Conservation (phyloP, 140 eudicot genomes). For the Bidens hawaiensis region DNA sequence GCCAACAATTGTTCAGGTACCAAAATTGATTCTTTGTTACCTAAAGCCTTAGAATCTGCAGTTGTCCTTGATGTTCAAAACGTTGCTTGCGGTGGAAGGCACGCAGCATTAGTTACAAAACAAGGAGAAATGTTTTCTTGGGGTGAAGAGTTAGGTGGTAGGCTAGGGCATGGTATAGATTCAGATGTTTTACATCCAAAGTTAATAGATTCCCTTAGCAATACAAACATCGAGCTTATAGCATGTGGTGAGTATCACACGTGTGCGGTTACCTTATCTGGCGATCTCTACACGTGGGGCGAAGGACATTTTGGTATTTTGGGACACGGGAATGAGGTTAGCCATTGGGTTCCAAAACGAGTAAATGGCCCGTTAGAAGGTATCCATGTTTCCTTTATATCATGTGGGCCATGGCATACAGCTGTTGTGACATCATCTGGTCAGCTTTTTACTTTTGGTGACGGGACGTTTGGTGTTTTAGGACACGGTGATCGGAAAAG, state of each 20-base stretch:
- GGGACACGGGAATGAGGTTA: slow-evolving; percentile 74
- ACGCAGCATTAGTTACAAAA: slow-evolving; percentile 81
- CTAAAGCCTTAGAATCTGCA: slow-evolving; percentile 84
- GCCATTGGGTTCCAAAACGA: slow-evolving; percentile 87
- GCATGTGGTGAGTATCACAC: slow-evolving; percentile 94
- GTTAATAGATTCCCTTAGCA: slow-evolving; percentile 57
- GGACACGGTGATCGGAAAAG: slow-evolving; percentile 75
- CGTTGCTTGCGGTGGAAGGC: slow-evolving; percentile 76
- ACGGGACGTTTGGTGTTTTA: slow-evolving; percentile 86
- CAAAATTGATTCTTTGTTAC: slow-evolving; percentile 57
- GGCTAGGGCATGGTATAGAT: slow-evolving; percentile 91
- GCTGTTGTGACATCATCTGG: slow-evolving; percentile 75
- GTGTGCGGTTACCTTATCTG: slow-evolving; percentile 82
- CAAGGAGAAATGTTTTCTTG: slow-evolving; percentile 88
- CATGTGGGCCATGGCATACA: slow-evolving; percentile 99
- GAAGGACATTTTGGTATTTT: slow-evolving; percentile 78
- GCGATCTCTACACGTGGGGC: slow-evolving; percentile 98
- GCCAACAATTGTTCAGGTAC: slow-evolving; percentile 31
- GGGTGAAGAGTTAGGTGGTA: slow-evolving; percentile 93
- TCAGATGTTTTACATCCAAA: slow-evolving; percentile 72
- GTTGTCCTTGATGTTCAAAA: slow-evolving; percentile 72
- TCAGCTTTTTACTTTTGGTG: slow-evolving; percentile 84
- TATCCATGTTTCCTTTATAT: slow-evolving; percentile 55
- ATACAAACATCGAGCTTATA: slow-evolving; percentile 62
- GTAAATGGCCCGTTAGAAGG: slow-evolving; percentile 73